phyloP scores from a whole-genome alignment of 805 yeast species.

The Starmerella bacillaris region DNA sequence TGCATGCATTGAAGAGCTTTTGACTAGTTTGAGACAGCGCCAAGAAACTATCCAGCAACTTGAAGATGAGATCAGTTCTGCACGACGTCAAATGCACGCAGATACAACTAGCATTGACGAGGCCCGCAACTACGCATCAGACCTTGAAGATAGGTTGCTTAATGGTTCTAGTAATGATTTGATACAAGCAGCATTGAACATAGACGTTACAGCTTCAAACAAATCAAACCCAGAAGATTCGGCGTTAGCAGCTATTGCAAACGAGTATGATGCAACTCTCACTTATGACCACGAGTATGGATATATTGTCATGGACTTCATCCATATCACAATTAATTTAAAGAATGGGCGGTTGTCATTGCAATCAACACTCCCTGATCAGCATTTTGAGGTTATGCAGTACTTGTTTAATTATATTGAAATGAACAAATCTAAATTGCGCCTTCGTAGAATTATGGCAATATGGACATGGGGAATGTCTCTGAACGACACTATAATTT shows the following conservation, averaged over 20 bases:
- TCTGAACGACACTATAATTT: neutral
- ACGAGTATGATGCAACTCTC: neutral
- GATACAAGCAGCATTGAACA: no score
- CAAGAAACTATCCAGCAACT: no score
- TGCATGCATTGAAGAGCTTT: no score
- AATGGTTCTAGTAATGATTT: no score
- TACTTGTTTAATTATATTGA: neutral
- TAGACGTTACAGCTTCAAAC: no score
- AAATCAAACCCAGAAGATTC: neutral
- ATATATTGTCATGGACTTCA: neutral
- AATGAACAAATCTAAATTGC: neutral
- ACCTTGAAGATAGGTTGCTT: no score
- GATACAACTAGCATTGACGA: no score
- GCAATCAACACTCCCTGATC: neutral
- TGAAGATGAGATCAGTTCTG: no score
- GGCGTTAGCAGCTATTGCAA: no score
- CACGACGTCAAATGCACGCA: no score
- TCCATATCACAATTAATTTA: neutral
- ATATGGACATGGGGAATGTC: neutral
- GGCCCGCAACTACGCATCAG: no score
- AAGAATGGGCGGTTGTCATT: neutral
- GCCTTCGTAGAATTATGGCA: neutral
- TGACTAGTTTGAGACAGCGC: no score
- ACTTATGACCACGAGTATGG: neutral
- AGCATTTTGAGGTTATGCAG: neutral